A percentile compares a stretch with the other conserved stretches of the same genome.
These are phyloP conservation scores for Ambrosia artemisiifolia DNA, from an alignment of 129 eudicot species.

Conservation along the genomic window DNA sequence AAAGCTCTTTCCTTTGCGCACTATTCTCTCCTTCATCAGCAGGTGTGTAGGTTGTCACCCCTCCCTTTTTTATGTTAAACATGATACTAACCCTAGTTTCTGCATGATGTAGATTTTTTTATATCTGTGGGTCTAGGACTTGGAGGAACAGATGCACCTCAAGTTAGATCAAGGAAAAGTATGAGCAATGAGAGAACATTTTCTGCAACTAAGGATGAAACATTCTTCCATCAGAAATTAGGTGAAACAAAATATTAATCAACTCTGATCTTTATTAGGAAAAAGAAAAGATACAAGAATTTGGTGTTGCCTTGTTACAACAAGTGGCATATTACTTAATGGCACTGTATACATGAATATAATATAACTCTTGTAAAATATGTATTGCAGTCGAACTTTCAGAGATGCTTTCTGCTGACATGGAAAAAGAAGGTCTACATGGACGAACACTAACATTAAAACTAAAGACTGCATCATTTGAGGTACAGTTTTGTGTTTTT, in stretches of 20 bases:
- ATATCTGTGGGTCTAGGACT: slow-evolving; percentile 87
- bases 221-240: slow-evolving; percentile 58
- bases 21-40: slow-evolving; percentile 83
- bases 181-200: slow-evolving; percentile 93
- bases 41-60: slow-evolving; percentile 41
- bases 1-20: slow-evolving; percentile 70
- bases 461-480: slow-evolving; percentile 80
- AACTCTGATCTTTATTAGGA: neutral
- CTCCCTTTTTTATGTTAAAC: neutral
- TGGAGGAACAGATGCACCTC: slow-evolving; percentile 86
- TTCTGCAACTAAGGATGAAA: slow-evolving; percentile 76
- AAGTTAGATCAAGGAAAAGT: slow-evolving; percentile 68
- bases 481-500: slow-evolving; percentile 43
- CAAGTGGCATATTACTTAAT: neutral
- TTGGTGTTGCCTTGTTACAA: neutral
- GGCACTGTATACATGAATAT: neutral
- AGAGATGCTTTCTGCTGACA: slow-evolving; percentile 82
- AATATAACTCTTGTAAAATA: slow-evolving; percentile 6
- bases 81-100: slow-evolving; percentile 10
- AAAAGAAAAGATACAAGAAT: neutral
- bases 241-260: slow-evolving; percentile 31
- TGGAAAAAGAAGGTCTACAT: slow-evolving; percentile 70
- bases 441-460: slow-evolving; percentile 88
- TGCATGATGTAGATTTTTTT: slow-evolving; percentile 62
- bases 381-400: slow-evolving; percentile 76